Percentiles rank a stretch among this genome's conserved stretches.
phyloP scores from a whole-genome alignment of 2,329 filamentous ascomycete species.

The Curvularia verruculosa region DNA sequence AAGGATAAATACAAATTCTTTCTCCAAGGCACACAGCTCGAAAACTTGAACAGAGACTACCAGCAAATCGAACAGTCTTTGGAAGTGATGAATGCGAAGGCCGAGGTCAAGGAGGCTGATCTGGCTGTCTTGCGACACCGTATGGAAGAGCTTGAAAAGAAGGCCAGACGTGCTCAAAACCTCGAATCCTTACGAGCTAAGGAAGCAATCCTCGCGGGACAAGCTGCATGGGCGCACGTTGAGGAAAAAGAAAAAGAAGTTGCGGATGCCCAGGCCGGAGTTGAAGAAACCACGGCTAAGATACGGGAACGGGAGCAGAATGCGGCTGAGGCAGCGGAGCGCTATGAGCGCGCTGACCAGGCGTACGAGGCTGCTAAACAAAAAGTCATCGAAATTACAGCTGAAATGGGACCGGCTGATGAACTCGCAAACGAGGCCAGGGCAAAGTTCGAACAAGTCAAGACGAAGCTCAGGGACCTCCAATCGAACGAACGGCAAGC shows the following conservation, averaged over 20 bases:
- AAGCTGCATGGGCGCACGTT: constrained; percentile 89
- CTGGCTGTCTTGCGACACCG: constrained; percentile 65
- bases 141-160: constrained; percentile 66
- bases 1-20: constrained; percentile 96
- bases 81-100: constrained; percentile 71
- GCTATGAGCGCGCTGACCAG: constrained; percentile 54
- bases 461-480: constrained; percentile 60
- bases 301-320: constrained; percentile 56
- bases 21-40: constrained; percentile 89
- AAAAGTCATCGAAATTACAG: constrained; percentile 40
- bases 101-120: constrained; percentile 67
- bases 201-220: constrained; percentile 64
- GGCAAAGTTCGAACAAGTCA: constrained; percentile 60
- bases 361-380: constrained; percentile 47
- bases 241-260: constrained; percentile 69
- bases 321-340: constrained; percentile 53
- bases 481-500: constrained; percentile 69
- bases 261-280: constrained; percentile 31
- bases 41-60: constrained; percentile 92
- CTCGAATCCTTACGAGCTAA: constrained; percentile 69
- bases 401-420: constrained; percentile 52
- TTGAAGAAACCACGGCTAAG: constrained; percentile 50
- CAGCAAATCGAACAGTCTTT: constrained; percentile 78
- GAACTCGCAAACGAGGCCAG: constrained; percentile 58
- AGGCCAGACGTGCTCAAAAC: constrained; percentile 69